Conservation (phyloP, 164 flowering plant genomes). For the Santalum album region DNA sequence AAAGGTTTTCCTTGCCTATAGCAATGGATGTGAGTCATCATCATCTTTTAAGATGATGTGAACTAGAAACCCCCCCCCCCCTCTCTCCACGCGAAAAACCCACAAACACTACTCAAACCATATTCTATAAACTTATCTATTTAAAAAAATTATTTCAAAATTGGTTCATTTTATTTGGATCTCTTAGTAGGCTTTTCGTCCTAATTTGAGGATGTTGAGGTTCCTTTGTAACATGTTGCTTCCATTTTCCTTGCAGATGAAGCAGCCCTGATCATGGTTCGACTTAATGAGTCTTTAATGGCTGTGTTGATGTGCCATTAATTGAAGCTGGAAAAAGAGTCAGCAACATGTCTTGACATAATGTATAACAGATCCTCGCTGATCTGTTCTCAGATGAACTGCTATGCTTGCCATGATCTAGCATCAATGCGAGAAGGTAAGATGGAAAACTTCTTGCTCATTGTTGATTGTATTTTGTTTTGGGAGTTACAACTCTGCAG, state of each 20-base stretch:
- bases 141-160: not conserved
- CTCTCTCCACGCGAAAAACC: no score
- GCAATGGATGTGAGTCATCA: no score
- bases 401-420: constrained; percentile 99
- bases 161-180: not conserved
- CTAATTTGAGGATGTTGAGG: not conserved
- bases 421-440: constrained; percentile 93
- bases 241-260: constrained; percentile 42
- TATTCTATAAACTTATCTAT: no score
- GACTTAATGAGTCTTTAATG: constrained; percentile 96
- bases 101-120: no score
- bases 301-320: constrained; percentile 97
- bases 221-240: not conserved
- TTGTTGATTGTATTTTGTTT: no score
- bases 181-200: not conserved
- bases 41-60: no score
- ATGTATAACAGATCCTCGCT: constrained; percentile 81
- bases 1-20: no score
- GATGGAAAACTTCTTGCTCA: no score
- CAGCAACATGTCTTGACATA: constrained; percentile 92
- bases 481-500: no score
- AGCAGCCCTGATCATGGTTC: constrained; percentile 73
- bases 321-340: constrained; percentile 95
- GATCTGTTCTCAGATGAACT: constrained; percentile 97
- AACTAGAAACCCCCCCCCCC: no score